A percentile compares a stretch with the other conserved stretches of the same genome.
phyloP scores from a whole-genome alignment of 352 stramenopile species.

The Phytophthora chlamydospora region DNA sequence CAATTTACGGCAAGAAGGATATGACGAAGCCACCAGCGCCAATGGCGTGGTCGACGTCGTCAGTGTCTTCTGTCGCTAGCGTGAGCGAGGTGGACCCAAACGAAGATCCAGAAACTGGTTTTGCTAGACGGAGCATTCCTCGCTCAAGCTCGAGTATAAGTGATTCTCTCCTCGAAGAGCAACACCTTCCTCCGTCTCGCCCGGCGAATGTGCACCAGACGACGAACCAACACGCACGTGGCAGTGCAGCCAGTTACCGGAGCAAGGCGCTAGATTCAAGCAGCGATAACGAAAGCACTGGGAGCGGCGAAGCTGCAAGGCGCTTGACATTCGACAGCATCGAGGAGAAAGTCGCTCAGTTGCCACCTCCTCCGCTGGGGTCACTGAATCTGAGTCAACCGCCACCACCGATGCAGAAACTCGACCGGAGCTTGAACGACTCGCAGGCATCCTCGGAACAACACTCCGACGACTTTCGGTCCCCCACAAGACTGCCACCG shows the following conservation, averaged over 20 bases:
- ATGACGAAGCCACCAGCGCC: conserved; percentile 47
- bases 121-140: conserved; percentile 6
- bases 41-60: conserved; percentile 39
- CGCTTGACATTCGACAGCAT: conserved; percentile 30
- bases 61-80: conserved; percentile 30
- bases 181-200: not conserved
- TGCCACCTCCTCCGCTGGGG: conserved; percentile 46
- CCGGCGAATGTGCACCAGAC: not conserved
- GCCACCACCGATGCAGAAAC: conserved; percentile 32
- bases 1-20: conserved; percentile 38
- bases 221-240: not conserved
- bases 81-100: conserved; percentile 4
- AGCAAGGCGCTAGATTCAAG: conserved; percentile 13
- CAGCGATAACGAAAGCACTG: conserved; percentile 9
- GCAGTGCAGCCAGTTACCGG: not conserved
- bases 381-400: conserved; percentile 58
- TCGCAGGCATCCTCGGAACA: conserved; percentile 17
- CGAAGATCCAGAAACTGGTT: conserved; percentile 1
- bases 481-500: conserved; percentile 22
- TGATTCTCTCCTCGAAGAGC: conserved; percentile 21
- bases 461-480: not conserved
- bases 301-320: not conserved
- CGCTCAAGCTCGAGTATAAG: conserved; percentile 20
- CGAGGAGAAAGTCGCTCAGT: conserved; percentile 26
- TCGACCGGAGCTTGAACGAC: not conserved